These are phyloP conservation scores for Aaosphaeria arxii DNA, from an alignment of 2,329 filamentous ascomycete genomes.

Conservation along the genomic window DNA sequence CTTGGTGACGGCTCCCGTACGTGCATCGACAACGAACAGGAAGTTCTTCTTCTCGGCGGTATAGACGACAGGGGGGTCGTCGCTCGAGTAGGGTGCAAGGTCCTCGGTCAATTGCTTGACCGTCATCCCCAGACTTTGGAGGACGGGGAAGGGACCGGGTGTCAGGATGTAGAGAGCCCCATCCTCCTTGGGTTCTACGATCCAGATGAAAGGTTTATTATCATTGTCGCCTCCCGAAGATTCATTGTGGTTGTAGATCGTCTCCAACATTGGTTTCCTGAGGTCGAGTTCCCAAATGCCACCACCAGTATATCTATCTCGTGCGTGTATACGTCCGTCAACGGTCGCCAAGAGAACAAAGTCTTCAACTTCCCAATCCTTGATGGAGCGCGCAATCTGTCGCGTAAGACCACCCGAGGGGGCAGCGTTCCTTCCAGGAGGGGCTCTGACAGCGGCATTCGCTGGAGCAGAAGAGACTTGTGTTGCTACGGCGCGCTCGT, in stretches of 20 bases:
- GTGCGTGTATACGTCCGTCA: conserved; percentile 92
- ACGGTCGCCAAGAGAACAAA: conserved; percentile 99
- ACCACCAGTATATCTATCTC: conserved; percentile 80
- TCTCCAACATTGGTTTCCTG: conserved; percentile 87
- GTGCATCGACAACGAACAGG: conserved; percentile 84
- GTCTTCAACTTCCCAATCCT: conserved; percentile 99
- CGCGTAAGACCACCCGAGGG: conserved; percentile 54
- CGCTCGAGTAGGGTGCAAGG: conserved; percentile 70
- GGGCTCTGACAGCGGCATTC: conserved; percentile 86
- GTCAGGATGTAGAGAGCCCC: conserved; percentile 85
- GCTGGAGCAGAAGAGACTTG: conserved; percentile 75
- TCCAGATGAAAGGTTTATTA: conserved; percentile 89
- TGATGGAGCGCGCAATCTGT: conserved; percentile 87
- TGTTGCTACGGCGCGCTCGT: conserved; percentile 97
- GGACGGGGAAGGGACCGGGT: conserved; percentile 59
- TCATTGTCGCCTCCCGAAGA: conserved; percentile 32
- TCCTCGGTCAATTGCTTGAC: conserved; percentile 89
- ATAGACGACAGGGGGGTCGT: conserved; percentile 75
- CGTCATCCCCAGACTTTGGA: conserved; percentile 67
- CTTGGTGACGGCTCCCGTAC: conserved; percentile 76
- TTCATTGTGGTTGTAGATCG: conserved; percentile 69
- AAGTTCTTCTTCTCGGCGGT: conserved; percentile 89
- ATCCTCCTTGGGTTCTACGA: conserved; percentile 86
- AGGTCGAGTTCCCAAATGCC: conserved; percentile 82
- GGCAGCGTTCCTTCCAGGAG: conserved; percentile 61